Base-by-base conservation (phyloP, 2,329 filamentous ascomycete genomes). In the Trichoderma asperellum region DNA sequence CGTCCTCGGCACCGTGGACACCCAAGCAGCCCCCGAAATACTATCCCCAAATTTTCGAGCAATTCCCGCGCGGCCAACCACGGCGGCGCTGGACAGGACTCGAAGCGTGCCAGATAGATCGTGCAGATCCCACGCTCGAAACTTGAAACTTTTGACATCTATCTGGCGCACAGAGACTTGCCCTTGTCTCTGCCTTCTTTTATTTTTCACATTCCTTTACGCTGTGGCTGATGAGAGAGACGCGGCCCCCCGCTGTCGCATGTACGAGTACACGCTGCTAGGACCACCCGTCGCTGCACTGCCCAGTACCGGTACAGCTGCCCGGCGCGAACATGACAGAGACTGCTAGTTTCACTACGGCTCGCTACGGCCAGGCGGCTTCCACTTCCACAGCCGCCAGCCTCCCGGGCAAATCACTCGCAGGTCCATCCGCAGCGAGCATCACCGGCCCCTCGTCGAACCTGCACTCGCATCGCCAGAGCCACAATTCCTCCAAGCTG, bases 401-500 rank as follows among this genome's bases (percentile, higher is more conserved):
- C 62, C 56, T 66, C 60, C 61, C 55, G 37, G 65, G 56, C 65
- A 69, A 69, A 66, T 62, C 68, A 47, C 62, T 62, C 32, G 35
- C 63, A 67, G 63, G n/a, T 56, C 66, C 72, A 69, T 59, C 70
- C 61, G 68, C 69, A 68, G 63, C 70, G 57, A 59, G 29, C 62
- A 60, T 55, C 62, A 62, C 66, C 32, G 62, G 60, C 68, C 70
- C 70, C 59, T 70, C 72, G 68, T 63, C 72, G 64, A 73, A 71
- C 69, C 71, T 76, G 65, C 83, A 87, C 73, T 76, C 78, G 56
- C 85, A 87, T 76, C 84, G 85, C 67, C 84, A 85, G 72, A 84
- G 76, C 75, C 83, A 87, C 76, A 87, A 82, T 74, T 83, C 85
- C 49, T 87, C 85, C 71, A 87, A 87, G 73, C 78, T 87, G 72